Base-by-base conservation (phyloP, 2,329 filamentous ascomycete species). In the Salinomyces thailandicus region DNA sequence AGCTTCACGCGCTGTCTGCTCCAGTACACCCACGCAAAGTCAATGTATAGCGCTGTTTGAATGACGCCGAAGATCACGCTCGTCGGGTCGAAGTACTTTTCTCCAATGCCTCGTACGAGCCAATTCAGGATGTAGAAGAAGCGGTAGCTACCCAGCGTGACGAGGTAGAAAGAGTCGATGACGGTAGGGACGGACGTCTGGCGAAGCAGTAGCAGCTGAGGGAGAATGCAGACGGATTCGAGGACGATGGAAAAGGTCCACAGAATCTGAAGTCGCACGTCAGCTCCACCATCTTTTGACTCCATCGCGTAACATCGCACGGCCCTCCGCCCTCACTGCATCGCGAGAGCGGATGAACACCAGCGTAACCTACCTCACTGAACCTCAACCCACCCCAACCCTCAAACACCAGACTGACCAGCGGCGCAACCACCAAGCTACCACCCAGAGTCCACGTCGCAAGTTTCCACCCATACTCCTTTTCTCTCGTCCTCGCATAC, bases 1-100 rank as follows among this genome's bases (percentile, higher is more conserved):
- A 96, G 77, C 77, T 95, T 95, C 54, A 96, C 86, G 39, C 87
- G 77, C 66, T 95, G 89, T 45, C 89, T 75, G 8, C 81, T 83
- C 66, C 84, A 95, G 68, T 96, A 96, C 1, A 96, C 86, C 86
- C 87, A 95, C 22, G 85, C 86, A 57, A 96, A 96, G 62, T 96
- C 89, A 49, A 87, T 59, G 61, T 95, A 95, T 29, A 95, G 75
- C 1, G 81, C 78, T 0, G 86, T 95, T 64, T 96, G 89, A 17
- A 96, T 68, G 41, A 93, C 66, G 38, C 89, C 89, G 53, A 93
- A 95, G 43, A 93, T 74, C 55, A 91, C 75, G 5, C 83, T 79
- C 7, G 89, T 75, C 3, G 76, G 70, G 50, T 87, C 80, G 42
- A 78, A 77, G 44, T 69, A 65, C 28, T 64, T 59, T 49, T 75